These are phyloP conservation scores for Dactylellina drechsleri DNA, from an alignment of 2,329 filamentous ascomycete genomes.

Conservation along the genomic window DNA sequence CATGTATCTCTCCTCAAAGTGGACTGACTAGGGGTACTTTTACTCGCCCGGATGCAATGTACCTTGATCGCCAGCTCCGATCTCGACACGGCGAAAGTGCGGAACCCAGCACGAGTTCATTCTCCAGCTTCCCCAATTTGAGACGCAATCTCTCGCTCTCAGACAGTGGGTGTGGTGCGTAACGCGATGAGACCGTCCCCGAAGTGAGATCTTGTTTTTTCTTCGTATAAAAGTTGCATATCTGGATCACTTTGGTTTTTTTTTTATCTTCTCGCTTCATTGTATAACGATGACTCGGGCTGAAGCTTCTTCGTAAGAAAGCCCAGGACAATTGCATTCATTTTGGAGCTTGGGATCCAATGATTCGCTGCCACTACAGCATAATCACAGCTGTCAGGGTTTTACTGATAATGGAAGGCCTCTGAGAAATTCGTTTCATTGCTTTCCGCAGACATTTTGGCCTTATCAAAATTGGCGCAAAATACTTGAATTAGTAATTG, in stretches of 20 bases:
- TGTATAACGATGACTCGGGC: conserved; percentile 27
- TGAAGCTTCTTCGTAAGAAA: conserved; percentile 9
- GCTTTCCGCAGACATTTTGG: conserved; percentile 38
- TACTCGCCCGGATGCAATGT: conserved; percentile 54
- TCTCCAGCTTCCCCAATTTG: conserved; percentile 35
- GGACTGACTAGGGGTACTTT: conserved; percentile 47
- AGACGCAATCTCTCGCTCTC: conserved; percentile 14
- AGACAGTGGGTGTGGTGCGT: conserved; percentile 40
- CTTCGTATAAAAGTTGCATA: not conserved
- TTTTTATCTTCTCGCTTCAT: not conserved
- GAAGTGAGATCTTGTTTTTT: not conserved
- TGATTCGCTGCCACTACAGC: conserved; percentile 54
- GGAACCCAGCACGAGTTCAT: conserved; percentile 25
- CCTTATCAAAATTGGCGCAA: conserved; percentile 33
- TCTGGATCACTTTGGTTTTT: not conserved
- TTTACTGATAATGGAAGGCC: conserved; percentile 53
- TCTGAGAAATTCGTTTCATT: conserved; percentile 28
- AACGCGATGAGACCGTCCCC: conserved; percentile 25
- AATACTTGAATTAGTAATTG: conserved; percentile 28
- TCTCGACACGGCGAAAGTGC: conserved; percentile 45
- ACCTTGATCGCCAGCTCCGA: conserved; percentile 54
- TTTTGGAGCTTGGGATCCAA: conserved; percentile 39
- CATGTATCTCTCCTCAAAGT: conserved; percentile 55
- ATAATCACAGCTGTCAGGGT: conserved; percentile 49
- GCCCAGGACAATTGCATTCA: conserved; percentile 42